Conservation (phyloP, 495 filamentous ascomycete genomes). For the Rhizodiscina lignyota region DNA sequence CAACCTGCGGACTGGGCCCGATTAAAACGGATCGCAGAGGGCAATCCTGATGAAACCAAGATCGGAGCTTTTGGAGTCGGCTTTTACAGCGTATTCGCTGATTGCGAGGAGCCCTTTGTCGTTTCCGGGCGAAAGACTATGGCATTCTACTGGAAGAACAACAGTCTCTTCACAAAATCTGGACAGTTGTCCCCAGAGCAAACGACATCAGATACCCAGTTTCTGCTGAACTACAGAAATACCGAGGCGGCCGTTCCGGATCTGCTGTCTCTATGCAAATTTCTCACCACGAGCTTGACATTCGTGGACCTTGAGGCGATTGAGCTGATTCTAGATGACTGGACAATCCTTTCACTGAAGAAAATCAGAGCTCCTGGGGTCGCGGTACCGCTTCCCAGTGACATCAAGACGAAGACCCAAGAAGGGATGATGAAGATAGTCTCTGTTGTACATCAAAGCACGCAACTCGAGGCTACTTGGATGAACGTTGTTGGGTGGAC, state of each 20-base stretch:
- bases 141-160: constrained; percentile 98
- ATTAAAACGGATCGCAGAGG: constrained; percentile 91
- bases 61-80: constrained; percentile 98
- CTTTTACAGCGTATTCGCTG: constrained; percentile 96
- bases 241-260: constrained; percentile 69
- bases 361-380: constrained; percentile 72
- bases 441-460: constrained; percentile 56
- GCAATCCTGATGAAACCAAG: constrained; percentile 96
- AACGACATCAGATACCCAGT: constrained; percentile 56
- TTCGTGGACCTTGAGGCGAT: constrained; percentile 81
- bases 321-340: constrained; percentile 81
- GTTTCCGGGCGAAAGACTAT: constrained; percentile 81
- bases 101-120: constrained; percentile 94
- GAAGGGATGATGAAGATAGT: constrained; percentile 73
- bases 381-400: constrained; percentile 55
- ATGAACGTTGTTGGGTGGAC: constrained; percentile 73
- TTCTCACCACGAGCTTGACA: constrained; percentile 85
- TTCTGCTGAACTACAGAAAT: constrained; percentile 85
- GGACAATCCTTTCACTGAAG: constrained; percentile 52
- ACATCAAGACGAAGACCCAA: constrained; percentile 63
- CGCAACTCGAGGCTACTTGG: constrained; percentile 83
- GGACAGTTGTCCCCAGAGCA: constrained; percentile 47
- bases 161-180: constrained; percentile 78
- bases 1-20: constrained; percentile 78
- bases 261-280: constrained; percentile 71